phyloP scores from a whole-genome alignment of 75 land plant genomes.

The Cunninghamia lanceolata region DNA sequence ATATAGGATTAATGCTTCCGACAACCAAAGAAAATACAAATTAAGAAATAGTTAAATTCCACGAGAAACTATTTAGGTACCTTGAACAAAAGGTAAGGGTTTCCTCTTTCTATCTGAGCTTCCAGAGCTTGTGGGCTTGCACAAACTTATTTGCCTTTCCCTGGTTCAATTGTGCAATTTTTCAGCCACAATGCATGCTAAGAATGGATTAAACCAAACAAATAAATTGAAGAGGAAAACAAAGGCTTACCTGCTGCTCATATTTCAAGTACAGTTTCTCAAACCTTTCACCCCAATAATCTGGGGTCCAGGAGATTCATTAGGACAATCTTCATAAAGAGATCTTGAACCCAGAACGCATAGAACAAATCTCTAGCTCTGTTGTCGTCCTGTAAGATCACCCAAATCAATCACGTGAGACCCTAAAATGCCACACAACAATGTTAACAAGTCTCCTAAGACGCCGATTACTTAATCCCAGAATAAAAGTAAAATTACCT shows the following conservation, averaged over 20 bases:
- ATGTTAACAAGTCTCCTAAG: not conserved
- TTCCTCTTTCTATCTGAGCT: constrained; percentile 48
- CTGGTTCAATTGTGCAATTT: not conserved
- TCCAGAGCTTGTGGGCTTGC: constrained; percentile 44
- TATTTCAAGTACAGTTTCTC: constrained; percentile 27
- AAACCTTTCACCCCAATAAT: constrained; percentile 52
- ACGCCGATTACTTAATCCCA: not conserved
- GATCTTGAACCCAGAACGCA: constrained; percentile 44
- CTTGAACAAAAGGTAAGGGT: constrained; percentile 45
- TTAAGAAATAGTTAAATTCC: too few species aligned
- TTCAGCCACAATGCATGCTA: not conserved
- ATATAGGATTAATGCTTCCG: not conserved
- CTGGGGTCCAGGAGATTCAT: constrained; percentile 40
- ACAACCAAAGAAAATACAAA: not conserved
- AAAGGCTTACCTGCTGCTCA: too few species aligned
- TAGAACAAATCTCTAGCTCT: constrained; percentile 40
- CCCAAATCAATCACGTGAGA: too few species aligned
- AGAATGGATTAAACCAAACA: not conserved
- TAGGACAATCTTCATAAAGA: too few species aligned
- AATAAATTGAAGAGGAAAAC: too few species aligned
- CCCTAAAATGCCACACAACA: not conserved
- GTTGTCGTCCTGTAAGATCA: constrained; percentile 28
- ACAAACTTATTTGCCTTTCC: constrained; percentile 35
- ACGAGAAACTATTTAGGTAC: constrained; percentile 12
- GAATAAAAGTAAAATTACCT: constrained; percentile 12